Percentiles rank a stretch among this genome's conserved stretches.
These are phyloP conservation scores for Crassisporium funariophilum DNA, from an alignment of 768 basidiomycete species.

Conservation along the genomic window DNA sequence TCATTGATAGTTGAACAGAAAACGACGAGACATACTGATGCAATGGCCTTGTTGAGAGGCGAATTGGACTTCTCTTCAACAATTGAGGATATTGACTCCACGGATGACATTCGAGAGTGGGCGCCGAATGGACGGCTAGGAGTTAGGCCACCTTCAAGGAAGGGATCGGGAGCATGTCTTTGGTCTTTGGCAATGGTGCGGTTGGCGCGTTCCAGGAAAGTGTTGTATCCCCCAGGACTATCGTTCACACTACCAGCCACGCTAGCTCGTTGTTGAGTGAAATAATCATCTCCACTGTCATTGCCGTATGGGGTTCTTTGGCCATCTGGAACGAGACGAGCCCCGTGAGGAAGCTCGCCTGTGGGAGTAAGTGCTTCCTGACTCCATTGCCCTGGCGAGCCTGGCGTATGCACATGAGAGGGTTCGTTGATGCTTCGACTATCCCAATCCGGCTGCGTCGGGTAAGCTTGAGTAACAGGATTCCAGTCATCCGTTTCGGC, in stretches of 20 bases:
- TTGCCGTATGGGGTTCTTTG: constrained; percentile 53
- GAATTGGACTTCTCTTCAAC: constrained; percentile 90
- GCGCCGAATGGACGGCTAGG: constrained; percentile 77
- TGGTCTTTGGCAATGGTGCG: constrained; percentile 80
- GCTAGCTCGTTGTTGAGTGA: constrained; percentile 37
- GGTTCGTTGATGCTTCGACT: constrained; percentile 53
- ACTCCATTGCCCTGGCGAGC: constrained; percentile 67
- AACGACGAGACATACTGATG: constrained; percentile 57
- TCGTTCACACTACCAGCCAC: constrained; percentile 29
- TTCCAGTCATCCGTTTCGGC: constrained; percentile 80
- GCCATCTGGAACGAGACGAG: constrained; percentile 7
- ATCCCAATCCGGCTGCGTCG: constrained; percentile 80
- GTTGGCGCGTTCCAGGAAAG: constrained; percentile 88
- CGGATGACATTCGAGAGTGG: constrained; percentile 79
- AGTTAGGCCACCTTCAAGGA: constrained; percentile 62
- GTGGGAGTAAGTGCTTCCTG: constrained; percentile 55
- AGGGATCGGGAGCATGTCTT: constrained; percentile 80
- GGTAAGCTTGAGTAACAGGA: constrained; percentile 64
- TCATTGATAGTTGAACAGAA: neutral
- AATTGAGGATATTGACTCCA: constrained; percentile 91
- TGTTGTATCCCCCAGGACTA: constrained; percentile 55
- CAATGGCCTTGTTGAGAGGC: constrained; percentile 92
- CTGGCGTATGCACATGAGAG: constrained; percentile 39
- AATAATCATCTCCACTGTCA: constrained; percentile 55
- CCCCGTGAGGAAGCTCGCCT: constrained; percentile 39